Base-by-base conservation (phyloP, 306 rosid genomes). In the Sindora glabra region DNA sequence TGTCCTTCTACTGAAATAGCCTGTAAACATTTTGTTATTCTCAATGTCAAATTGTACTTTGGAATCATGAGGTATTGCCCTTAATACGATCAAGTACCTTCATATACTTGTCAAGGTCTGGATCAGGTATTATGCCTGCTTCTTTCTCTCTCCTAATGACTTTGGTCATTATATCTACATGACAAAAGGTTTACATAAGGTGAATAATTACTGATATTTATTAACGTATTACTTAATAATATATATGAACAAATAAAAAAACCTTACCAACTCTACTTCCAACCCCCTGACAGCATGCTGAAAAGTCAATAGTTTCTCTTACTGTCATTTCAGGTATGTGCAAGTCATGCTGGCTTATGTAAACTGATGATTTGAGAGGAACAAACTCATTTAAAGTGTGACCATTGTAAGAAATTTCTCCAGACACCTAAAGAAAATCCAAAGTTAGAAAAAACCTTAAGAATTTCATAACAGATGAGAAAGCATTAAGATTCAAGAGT, bases 321-420 rank as follows among this genome's bases (percentile, higher is more conserved):
- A 90, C 94, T 18, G 97, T 90, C 89, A 87, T 84, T 55, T 84
- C 82, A 33, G 94, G 81, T 42, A 85, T 62, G 84, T 87, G 94
- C 46, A 84, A 50, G 66, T 90, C 96, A 67, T 65, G 57, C 59
- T 90, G 97, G 73, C 96, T 90, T 61, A 87, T 82, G 52, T 87
- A 90, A 38, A 96, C 86, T 30, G 94, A 77, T 41, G 85, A 65
- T 51, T 80, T 86, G 73, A 82, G 86, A 16, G 95, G 90, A 23
- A 84, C 81, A 70, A 90, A 80, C 59, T 87, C 94, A 9, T 67
- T 73, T 21, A 90, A 79, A 37, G 64, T 82, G 75, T 68, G 42
- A 17, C 83, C 94, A 44, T 90, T 85, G 77, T 80, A 90, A 52
- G 79, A 68, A 45, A 84, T 57, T 73, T 87, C 85, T 19, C 95